Conservation (phyloP, 2,329 filamentous ascomycete species). For the Aspergillus sojae region DNA sequence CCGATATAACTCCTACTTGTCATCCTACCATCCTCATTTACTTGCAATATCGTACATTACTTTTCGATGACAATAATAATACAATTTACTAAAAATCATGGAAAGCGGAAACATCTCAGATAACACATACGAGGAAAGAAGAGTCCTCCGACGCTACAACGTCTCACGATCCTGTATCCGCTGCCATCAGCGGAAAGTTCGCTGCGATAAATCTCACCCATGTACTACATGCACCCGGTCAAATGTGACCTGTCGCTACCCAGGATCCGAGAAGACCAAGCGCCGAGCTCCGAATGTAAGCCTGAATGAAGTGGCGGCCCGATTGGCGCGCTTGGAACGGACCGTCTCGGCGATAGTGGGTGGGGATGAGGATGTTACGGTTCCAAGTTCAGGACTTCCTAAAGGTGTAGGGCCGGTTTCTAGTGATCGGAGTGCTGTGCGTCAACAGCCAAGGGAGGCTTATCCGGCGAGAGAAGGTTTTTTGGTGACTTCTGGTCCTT, state of each 20-base stretch:
- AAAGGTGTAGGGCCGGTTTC: background rate
- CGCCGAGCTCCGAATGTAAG: conserved; percentile 22
- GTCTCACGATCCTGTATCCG: conserved; percentile 33
- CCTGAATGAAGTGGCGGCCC: conserved; percentile 22
- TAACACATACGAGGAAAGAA: background rate
- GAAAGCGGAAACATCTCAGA: background rate
- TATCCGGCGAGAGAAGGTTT: conserved; percentile 17
- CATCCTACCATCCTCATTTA: background rate
- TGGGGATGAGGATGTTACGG: background rate
- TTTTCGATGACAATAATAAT: no score
- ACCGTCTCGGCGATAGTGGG: conserved; percentile 16
- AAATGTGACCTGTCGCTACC: conserved; percentile 27
- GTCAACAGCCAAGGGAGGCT: background rate
- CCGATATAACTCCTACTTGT: background rate
- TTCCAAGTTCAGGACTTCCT: background rate
- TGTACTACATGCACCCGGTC: conserved; percentile 26
- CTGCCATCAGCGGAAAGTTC: conserved; percentile 34
- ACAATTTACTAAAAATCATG: accelerated
- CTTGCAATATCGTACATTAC: no score
- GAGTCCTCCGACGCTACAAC: conserved; percentile 24
- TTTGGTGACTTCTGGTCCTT: conserved; percentile 24
- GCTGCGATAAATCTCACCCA: conserved; percentile 28
- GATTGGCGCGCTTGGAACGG: conserved; percentile 28
- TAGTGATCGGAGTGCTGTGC: background rate
- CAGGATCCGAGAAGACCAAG: conserved; percentile 24